Percentiles rank a stretch among this genome's conserved stretches.
Evolutionary conservation across 2,329 filamentous ascomycete genomes (phyloP).

Genomic region (Hypoxylon sp.): DNA sequence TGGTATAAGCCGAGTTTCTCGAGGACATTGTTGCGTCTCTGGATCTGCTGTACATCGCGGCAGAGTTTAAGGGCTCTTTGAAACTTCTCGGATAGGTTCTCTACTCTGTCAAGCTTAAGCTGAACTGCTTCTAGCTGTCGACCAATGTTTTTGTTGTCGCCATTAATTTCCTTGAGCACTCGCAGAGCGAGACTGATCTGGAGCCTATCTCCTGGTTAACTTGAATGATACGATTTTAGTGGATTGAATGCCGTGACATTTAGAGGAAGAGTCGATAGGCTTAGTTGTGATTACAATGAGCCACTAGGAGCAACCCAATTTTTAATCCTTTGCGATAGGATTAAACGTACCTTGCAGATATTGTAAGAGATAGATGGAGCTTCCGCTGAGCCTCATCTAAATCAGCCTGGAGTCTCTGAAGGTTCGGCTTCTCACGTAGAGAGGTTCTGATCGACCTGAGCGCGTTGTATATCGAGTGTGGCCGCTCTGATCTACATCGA

Average conservation of each 20-base stretch:
- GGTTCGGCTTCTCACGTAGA: not conserved
- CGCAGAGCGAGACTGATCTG: not conserved
- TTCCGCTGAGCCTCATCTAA: not conserved
- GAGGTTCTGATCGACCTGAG: not conserved
- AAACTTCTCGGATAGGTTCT: not conserved
- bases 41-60: not conserved
- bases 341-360: slow-evolving; percentile 6
- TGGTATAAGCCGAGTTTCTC: not conserved
- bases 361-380: slow-evolving; percentile 7
- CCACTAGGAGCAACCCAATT: not conserved
- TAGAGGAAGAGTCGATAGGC: not conserved
- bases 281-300: not conserved
- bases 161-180: not conserved
- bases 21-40: not conserved
- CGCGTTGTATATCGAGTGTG: not conserved
- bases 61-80: slow-evolving; percentile 6
- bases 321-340: not conserved
- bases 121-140: slow-evolving; percentile 6
- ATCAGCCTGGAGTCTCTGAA: not conserved
- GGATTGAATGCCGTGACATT: too few relatives aligned
- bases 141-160: not conserved
- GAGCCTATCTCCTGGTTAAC: not conserved
- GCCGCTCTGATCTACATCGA: not conserved
- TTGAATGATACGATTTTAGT: not conserved
- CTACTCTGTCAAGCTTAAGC: not conserved